These are phyloP conservation scores for Dictyostelium purpureum DNA, from an alignment of 78 protist genomes.

Conservation along the genomic window DNA sequence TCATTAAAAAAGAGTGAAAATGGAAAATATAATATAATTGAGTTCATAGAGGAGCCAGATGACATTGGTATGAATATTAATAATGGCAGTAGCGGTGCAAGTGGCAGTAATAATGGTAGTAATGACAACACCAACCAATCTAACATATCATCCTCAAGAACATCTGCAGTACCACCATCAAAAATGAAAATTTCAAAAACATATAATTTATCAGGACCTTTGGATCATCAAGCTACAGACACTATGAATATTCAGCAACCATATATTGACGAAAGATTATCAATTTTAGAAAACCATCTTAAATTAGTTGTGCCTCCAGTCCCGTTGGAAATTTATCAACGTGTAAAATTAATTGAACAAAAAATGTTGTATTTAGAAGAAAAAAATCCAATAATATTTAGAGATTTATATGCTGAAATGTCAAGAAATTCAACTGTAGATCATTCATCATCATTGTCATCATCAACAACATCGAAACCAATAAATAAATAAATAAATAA, in stretches of 20 bases:
- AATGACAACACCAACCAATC: too few species aligned
- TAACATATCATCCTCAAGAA: constrained; percentile 23
- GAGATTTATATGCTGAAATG: constrained; percentile 6
- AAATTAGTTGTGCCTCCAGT: background rate
- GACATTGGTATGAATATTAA: background rate
- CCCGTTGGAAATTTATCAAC: constrained; percentile 14
- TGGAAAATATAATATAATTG: constrained; percentile 19
- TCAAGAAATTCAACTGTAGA: background rate
- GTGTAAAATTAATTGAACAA: constrained; percentile 52
- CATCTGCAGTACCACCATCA: constrained; percentile 3
- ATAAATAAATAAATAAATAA: background rate
- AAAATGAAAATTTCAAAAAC: constrained; percentile 26
- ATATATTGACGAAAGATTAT: constrained; percentile 9
- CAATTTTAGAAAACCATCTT: constrained; percentile 32
- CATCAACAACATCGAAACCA: background rate
- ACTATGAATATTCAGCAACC: background rate
- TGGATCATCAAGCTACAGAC: background rate
- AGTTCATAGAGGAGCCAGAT: constrained; percentile 18
- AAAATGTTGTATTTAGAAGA: constrained; percentile 37
- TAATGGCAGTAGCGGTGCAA: background rate
- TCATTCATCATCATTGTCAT: background rate
- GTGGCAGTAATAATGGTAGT: background rate
- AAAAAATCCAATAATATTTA: constrained; percentile 26
- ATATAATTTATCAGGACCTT: constrained; percentile 34
- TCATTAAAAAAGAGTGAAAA: constrained; percentile 9